Evolutionary conservation across 306 rosid genomes (phyloP).

Genomic region (Psophocarpus tetragonolobus): DNA sequence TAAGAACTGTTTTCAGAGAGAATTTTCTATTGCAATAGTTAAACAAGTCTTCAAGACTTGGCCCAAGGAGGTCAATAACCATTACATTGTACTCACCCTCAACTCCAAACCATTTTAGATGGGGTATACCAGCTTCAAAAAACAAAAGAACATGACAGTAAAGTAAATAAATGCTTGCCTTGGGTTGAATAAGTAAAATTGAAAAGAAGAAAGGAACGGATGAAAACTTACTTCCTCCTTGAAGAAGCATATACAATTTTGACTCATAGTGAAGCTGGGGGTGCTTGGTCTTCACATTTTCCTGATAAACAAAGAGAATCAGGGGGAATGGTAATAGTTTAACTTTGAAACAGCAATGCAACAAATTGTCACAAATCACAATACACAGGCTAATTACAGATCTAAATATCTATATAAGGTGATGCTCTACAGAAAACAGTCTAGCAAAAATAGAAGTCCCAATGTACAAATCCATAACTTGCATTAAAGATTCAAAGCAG

Average conservation of each 20-base stretch:
- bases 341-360: slow-evolving; percentile 4
- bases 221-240: slow-evolving; percentile 90
- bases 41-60: slow-evolving; percentile 94
- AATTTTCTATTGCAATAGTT: slow-evolving; percentile 90
- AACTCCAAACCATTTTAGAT: slow-evolving; percentile 95
- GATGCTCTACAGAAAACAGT: slow-evolving; percentile 13
- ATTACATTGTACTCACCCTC: slow-evolving; percentile 96
- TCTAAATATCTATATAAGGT: neutral
- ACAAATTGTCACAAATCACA: slow-evolving; percentile 29
- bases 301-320: slow-evolving; percentile 53
- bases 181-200: slow-evolving; percentile 8
- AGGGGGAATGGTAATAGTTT: neutral
- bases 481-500: slow-evolving; percentile 16
- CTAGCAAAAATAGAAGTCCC: neutral
- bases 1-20: slow-evolving; percentile 86
- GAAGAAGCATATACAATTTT: slow-evolving; percentile 92
- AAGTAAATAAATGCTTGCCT: slow-evolving; percentile 4
- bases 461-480: neutral
- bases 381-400: slow-evolving; percentile 4
- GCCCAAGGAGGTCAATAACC: slow-evolving; percentile 98
- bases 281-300: slow-evolving; percentile 90
- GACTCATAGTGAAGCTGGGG: slow-evolving; percentile 99
- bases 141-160: neutral
- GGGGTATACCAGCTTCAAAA: slow-evolving; percentile 88
- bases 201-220: slow-evolving; percentile 7